Evolutionary conservation across 805 yeast species (phyloP).

Genomic region (Blastobotrys peoriensis): DNA sequence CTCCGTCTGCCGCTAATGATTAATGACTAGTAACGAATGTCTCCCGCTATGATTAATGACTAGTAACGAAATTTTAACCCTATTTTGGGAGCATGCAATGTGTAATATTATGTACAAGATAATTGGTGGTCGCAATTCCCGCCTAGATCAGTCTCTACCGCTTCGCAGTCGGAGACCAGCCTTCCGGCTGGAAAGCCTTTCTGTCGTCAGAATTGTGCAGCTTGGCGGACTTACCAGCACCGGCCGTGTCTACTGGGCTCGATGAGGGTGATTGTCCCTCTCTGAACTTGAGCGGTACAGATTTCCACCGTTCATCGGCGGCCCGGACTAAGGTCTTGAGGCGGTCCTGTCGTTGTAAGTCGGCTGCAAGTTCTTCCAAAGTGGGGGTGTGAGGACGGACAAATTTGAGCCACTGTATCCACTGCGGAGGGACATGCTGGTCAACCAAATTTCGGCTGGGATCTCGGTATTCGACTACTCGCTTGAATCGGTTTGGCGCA

Average conservation of each 20-base stretch:
- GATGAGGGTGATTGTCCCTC: slow-evolving; percentile 1
- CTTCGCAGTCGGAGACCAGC: slow-evolving; percentile 5
- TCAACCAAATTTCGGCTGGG: slow-evolving; percentile 47
- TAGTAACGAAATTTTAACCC: no score
- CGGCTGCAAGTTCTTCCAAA: slow-evolving; percentile 53
- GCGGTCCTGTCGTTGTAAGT: slow-evolving; percentile 48
- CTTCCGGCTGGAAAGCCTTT: slow-evolving; percentile 10
- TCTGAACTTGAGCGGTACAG: slow-evolving; percentile 27
- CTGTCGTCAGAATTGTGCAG: no score
- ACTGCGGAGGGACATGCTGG: slow-evolving; percentile 48
- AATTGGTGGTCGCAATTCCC: no score
- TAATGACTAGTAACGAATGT: no score
- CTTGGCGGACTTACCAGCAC: slow-evolving; percentile 1
- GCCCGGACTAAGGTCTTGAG: slow-evolving; percentile 46
- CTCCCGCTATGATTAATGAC: no score
- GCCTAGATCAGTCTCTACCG: no score
- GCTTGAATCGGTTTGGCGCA: slow-evolving; percentile 45
- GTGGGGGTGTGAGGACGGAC: slow-evolving; percentile 58
- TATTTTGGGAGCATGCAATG: no score
- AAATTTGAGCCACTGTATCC: slow-evolving; percentile 76
- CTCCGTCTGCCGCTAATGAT: no score
- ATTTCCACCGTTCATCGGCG: slow-evolving; percentile 34
- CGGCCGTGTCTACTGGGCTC: no score
- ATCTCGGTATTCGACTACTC: slow-evolving; percentile 55
- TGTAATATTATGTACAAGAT: no score